Percentiles rank a stretch among this genome's conserved stretches.
These are phyloP conservation scores for Hygrophorus pudorinus DNA, from an alignment of 768 basidiomycete species.

Conservation along the genomic window DNA sequence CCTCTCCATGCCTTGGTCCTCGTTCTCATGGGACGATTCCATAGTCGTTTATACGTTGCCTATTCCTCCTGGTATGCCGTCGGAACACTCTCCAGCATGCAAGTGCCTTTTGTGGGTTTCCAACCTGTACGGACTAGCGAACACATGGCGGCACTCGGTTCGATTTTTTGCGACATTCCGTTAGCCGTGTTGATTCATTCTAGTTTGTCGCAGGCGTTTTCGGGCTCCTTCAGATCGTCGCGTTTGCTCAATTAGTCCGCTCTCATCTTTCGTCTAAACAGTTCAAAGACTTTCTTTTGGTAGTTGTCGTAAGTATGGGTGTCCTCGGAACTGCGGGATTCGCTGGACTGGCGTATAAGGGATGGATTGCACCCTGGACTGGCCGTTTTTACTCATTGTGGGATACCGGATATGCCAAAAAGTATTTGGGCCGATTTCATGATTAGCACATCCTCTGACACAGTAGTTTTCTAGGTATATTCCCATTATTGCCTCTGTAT, in stretches of 20 bases:
- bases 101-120: conserved; percentile 99
- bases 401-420: conserved; percentile 99
- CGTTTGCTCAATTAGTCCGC: conserved; percentile 84
- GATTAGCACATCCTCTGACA: conserved; percentile 3
- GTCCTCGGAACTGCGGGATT: conserved; percentile 65
- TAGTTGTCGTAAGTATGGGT: conserved; percentile 59
- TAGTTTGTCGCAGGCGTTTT: conserved; percentile 60
- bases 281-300: conserved; percentile 74
- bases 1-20: conserved; percentile 93
- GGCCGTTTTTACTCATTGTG: conserved; percentile 98
- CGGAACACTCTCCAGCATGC: conserved; percentile 96
- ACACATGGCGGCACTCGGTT: conserved; percentile 97
- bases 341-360: conserved; percentile 78
- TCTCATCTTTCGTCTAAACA: conserved; percentile 87
- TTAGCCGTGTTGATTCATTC: conserved; percentile 8
- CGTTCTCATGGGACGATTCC: conserved; percentile 93
- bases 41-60: conserved; percentile 82
- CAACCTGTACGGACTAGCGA: conserved; percentile 96
- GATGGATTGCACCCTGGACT: conserved; percentile 99
- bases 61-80: conserved; percentile 98
- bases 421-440: conserved; percentile 37
- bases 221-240: conserved; percentile 90
- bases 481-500: conserved; percentile 97
- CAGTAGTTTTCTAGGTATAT: conserved; percentile 51
- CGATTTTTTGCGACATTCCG: conserved; percentile 11